Percentiles rank a stretch among this genome's conserved stretches.
These are phyloP conservation scores for Clavulina sp. DNA, from an alignment of 768 basidiomycete species.

Conservation along the genomic window DNA sequence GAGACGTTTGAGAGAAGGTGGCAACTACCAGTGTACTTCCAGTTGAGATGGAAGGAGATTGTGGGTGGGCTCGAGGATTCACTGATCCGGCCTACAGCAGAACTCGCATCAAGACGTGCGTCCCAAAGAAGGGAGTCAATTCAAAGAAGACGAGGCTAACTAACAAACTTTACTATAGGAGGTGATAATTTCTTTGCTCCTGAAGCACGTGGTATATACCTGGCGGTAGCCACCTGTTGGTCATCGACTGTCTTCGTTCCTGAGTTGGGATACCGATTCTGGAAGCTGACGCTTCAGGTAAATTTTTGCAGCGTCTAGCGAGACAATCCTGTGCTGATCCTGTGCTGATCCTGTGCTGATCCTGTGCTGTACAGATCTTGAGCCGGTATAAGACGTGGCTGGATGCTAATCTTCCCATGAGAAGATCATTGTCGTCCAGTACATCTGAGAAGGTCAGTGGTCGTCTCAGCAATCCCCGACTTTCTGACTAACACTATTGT, in stretches of 20 bases:
- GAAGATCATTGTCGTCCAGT: conserved; percentile 14
- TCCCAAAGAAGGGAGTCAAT: too few relatives aligned
- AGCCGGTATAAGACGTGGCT: conserved; percentile 70
- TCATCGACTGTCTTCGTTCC: conserved; percentile 70
- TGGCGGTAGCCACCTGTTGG: conserved; percentile 45
- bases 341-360: background rate
- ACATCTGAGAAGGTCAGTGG: background rate
- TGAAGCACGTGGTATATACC: too few relatives aligned
- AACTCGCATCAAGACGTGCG: background rate
- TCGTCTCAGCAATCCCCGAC: background rate
- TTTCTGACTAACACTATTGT: background rate
- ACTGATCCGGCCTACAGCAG: conserved; percentile 18
- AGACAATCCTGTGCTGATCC: background rate
- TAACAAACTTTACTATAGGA: too few relatives aligned
- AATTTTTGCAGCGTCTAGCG: conserved; percentile 10
- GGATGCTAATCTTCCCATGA: conserved; percentile 33
- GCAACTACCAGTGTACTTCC: conserved; percentile 95
- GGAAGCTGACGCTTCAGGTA: conserved; percentile 84
- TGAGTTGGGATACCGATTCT: conserved; percentile 69
- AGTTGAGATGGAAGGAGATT: conserved; percentile 93
- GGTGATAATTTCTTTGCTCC: too few relatives aligned
- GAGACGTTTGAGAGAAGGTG: conserved; percentile 63
- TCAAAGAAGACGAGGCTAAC: too few relatives aligned
- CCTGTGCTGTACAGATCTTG: conserved; percentile 35
- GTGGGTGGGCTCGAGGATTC: conserved; percentile 56